These are phyloP conservation scores for Zasmidium citrigriseum DNA, from an alignment of 2,329 filamentous ascomycete genomes.

Conservation along the genomic window DNA sequence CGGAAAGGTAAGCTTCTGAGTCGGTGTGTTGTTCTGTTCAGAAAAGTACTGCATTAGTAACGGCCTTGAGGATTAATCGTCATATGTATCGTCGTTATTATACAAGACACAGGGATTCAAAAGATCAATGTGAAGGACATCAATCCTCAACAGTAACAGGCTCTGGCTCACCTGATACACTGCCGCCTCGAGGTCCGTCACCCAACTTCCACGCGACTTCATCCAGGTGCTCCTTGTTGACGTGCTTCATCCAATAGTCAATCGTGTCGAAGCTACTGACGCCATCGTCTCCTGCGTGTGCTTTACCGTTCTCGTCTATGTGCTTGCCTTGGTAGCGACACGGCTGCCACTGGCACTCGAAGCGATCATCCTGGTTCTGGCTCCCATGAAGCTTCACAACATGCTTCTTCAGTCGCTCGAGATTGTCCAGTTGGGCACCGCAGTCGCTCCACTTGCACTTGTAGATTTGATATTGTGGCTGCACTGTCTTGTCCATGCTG, in stretches of 20 bases:
- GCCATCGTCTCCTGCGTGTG: constrained; percentile 24
- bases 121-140: neutral
- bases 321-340: constrained; percentile 36
- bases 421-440: constrained; percentile 60
- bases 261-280: constrained; percentile 38
- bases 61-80: neutral
- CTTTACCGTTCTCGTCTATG: constrained; percentile 25
- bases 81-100: neutral
- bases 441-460: constrained; percentile 62
- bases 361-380: constrained; percentile 35
- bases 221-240: constrained; percentile 54
- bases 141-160: constrained; percentile 3
- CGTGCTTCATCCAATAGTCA: constrained; percentile 51
- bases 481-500: constrained; percentile 10
- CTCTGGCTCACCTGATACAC: constrained; percentile 53
- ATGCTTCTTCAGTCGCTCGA: constrained; percentile 61
- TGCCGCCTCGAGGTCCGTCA: constrained; percentile 58
- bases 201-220: constrained; percentile 58
- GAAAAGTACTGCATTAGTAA: neutral
- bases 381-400: constrained; percentile 56
- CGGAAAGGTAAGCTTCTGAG: constrained; percentile 52
- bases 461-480: constrained; percentile 49
- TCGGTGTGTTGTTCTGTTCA: constrained; percentile 34
- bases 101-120: neutral
- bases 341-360: constrained; percentile 49